phyloP scores from a whole-genome alignment of 2,329 filamentous ascomycete species.

The Cryphonectria radicalis region DNA sequence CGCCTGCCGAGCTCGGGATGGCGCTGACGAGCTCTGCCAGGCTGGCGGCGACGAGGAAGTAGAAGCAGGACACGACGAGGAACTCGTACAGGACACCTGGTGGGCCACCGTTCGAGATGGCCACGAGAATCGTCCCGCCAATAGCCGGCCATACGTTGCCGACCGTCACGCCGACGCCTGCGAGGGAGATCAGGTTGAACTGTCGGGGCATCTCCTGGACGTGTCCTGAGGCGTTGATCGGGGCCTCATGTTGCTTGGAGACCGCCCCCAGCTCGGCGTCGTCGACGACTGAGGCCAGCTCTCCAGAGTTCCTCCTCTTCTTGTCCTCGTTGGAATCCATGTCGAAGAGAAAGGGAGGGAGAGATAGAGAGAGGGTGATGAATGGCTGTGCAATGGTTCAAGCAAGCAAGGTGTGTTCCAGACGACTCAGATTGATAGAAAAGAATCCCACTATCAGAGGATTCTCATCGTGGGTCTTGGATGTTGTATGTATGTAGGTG shows the following conservation, averaged over 20 bases:
- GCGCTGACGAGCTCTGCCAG: slow-evolving; percentile 65
- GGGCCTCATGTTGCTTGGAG: slow-evolving; percentile 7
- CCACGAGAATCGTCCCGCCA: slow-evolving; percentile 50
- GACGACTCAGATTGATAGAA: neutral
- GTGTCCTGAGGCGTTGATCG: slow-evolving; percentile 47
- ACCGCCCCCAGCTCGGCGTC: slow-evolving; percentile 20
- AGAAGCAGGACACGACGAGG: slow-evolving; percentile 52
- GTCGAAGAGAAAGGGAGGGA: neutral
- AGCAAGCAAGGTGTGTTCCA: neutral
- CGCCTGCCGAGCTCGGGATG: slow-evolving; percentile 63
- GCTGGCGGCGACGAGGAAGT: slow-evolving; percentile 61
- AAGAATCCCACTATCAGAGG: no score
- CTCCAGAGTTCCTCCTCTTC: neutral
- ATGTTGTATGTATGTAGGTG: no score
- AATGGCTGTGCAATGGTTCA: neutral
- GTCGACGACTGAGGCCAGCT: neutral
- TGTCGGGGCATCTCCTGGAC: slow-evolving; percentile 45
- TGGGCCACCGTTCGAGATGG: slow-evolving; percentile 64
- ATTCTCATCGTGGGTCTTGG: no score
- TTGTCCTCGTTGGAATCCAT: slow-evolving; percentile 16
- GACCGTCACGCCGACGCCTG: slow-evolving; percentile 46
- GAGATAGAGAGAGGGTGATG: neutral
- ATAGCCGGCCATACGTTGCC: slow-evolving; percentile 51
- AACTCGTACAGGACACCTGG: slow-evolving; percentile 68
- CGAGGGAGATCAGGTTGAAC: slow-evolving; percentile 47